These are phyloP conservation scores for Lotus japonicus DNA, from an alignment of 306 rosid genomes.

Conservation along the genomic window DNA sequence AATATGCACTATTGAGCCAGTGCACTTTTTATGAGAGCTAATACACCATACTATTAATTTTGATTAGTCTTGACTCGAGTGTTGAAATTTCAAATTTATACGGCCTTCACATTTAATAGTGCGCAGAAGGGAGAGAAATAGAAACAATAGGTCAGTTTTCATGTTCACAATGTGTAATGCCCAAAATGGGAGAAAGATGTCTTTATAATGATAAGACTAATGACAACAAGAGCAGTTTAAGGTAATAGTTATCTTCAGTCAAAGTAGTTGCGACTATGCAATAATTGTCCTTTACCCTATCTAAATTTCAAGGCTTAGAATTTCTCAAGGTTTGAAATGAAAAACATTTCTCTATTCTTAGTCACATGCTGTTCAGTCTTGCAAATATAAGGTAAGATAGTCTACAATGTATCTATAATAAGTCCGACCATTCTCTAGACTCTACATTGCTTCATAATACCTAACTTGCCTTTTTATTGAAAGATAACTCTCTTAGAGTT, in stretches of 20 bases:
- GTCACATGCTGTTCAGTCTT: too few species aligned
- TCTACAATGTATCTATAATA: too few species aligned
- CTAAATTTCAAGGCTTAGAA: constrained; percentile 20
- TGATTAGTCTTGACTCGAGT: constrained; percentile 17
- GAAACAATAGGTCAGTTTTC: constrained; percentile 16
- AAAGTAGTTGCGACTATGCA: constrained; percentile 19
- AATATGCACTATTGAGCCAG: too few species aligned
- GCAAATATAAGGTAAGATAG: too few species aligned
- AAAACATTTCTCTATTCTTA: too few species aligned
- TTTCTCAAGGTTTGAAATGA: neutral
- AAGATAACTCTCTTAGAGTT: too few species aligned
- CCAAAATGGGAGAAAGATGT: constrained; percentile 22
- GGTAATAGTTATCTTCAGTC: constrained; percentile 19
- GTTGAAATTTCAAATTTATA: constrained; percentile 18
- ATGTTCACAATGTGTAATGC: constrained; percentile 32
- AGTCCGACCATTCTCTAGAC: too few species aligned
- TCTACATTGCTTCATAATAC: too few species aligned
- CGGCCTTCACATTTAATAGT: constrained; percentile 9
- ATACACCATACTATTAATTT: constrained; percentile 30
- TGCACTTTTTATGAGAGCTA: neutral
- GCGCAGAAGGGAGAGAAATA: constrained; percentile 15
- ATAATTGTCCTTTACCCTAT: constrained; percentile 25
- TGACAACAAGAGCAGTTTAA: constrained; percentile 19
- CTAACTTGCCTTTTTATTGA: too few species aligned
- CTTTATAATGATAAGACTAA: constrained; percentile 35